These are phyloP conservation scores for Neotropicomus parvogracilis DNA, from an alignment of 1,284 basidiomycete genomes.

Conservation along the genomic window DNA sequence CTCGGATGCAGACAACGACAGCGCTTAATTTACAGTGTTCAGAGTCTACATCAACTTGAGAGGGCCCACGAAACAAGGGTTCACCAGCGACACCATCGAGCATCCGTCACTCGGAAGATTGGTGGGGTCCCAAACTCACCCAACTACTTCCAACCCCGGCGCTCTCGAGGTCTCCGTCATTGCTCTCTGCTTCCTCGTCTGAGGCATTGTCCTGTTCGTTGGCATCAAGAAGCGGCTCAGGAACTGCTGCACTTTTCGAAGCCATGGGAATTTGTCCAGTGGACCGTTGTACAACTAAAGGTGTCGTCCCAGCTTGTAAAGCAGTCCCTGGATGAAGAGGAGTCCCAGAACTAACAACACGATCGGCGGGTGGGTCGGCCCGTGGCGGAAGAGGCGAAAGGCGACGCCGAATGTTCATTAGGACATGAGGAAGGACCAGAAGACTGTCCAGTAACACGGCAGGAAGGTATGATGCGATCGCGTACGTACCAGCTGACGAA, in stretches of 20 bases:
- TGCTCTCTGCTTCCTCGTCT: slow-evolving; percentile 66
- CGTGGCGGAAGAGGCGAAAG: slow-evolving; percentile 45
- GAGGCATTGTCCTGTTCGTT: slow-evolving; percentile 43
- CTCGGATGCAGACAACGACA: background rate
- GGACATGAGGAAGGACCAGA: slow-evolving; percentile 60
- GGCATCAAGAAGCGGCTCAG: slow-evolving; percentile 11
- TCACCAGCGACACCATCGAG: background rate
- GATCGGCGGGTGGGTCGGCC: slow-evolving; percentile 20
- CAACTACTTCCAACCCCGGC: slow-evolving; percentile 55
- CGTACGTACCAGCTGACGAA: slow-evolving; percentile 58
- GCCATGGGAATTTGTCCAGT: background rate
- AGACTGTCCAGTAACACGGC: slow-evolving; percentile 59
- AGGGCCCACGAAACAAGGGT: background rate
- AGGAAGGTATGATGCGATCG: slow-evolving; percentile 66
- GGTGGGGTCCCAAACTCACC: slow-evolving; percentile 50
- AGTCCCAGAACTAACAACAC: slow-evolving; percentile 17
- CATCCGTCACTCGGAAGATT: slow-evolving; percentile 19
- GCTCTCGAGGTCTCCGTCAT: slow-evolving; percentile 43
- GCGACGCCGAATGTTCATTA: slow-evolving; percentile 59
- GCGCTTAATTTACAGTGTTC: slow-evolving; percentile 18
- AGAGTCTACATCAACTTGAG: background rate
- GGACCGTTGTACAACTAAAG: slow-evolving; percentile 9
- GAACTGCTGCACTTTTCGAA: background rate
- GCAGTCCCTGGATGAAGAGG: slow-evolving; percentile 9
- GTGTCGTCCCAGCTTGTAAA: background rate